These are phyloP conservation scores for Trichosporon ovoides DNA, from an alignment of 1,284 basidiomycete species.

Conservation along the genomic window DNA sequence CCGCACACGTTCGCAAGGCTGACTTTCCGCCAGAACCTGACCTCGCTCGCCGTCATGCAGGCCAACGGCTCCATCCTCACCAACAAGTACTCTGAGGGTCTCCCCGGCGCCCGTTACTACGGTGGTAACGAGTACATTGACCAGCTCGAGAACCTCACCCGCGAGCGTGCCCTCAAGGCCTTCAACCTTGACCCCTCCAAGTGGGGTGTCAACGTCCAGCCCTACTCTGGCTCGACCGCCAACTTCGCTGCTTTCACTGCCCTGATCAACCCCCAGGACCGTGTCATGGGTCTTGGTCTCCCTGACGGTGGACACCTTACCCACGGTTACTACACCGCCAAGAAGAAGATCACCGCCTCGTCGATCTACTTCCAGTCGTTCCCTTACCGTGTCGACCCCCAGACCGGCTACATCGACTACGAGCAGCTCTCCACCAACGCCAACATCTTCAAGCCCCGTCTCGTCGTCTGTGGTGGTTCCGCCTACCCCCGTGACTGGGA, in stretches of 20 bases:
- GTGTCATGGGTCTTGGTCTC: conserved; percentile 98
- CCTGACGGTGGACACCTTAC: conserved; percentile 98
- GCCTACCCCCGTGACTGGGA: conserved; percentile 99
- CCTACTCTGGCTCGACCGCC: conserved; percentile 91
- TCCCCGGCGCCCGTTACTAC: conserved; percentile 92
- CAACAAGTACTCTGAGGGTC: conserved; percentile 97
- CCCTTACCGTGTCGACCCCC: conserved; percentile 82
- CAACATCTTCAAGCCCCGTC: conserved; percentile 90
- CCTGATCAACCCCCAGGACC: conserved; percentile 93
- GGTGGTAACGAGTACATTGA: conserved; percentile 97
- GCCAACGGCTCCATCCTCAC: conserved; percentile 98
- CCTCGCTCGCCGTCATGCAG: conserved; percentile 89
- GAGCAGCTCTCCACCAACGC: conserved; percentile 75
- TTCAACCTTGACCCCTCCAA: conserved; percentile 86
- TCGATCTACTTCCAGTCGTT: conserved; percentile 99
- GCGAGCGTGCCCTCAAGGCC: conserved; percentile 89
- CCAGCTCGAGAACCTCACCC: conserved; percentile 90
- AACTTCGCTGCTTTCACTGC: conserved; percentile 98
- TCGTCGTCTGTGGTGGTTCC: conserved; percentile 96
- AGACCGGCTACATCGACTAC: conserved; percentile 90
- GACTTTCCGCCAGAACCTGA: conserved; percentile 66
- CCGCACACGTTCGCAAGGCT: not conserved
- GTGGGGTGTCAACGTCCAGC: conserved; percentile 99
- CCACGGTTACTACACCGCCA: conserved; percentile 97
- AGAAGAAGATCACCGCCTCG: conserved; percentile 99